Conservation (phyloP, 2,329 filamentous ascomycete species). For the Laburnicola sp. region DNA sequence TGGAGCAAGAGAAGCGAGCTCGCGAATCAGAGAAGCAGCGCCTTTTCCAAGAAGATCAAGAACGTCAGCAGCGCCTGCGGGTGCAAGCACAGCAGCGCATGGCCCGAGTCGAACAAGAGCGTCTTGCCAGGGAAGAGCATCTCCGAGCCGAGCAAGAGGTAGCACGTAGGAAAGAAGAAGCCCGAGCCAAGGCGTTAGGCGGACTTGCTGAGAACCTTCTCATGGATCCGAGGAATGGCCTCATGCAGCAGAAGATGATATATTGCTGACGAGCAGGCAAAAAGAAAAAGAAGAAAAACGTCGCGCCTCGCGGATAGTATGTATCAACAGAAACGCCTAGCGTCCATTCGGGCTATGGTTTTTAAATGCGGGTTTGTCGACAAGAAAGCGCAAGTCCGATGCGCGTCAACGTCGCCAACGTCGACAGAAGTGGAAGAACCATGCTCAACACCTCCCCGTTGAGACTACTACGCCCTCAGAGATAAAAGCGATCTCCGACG, state of each 20-base stretch:
- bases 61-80: slow-evolving; percentile 22
- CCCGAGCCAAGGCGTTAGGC: slow-evolving; percentile 29
- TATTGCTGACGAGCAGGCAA: slow-evolving; percentile 45
- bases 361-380: slow-evolving; percentile 28
- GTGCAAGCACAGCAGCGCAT: slow-evolving; percentile 17
- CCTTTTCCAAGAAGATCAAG: slow-evolving; percentile 19
- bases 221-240: slow-evolving; percentile 44
- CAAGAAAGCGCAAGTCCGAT: slow-evolving; percentile 27
- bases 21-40: slow-evolving; percentile 24
- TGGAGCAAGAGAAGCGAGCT: slow-evolving; percentile 13
- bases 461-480: too few species aligned
- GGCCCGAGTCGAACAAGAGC: slow-evolving; percentile 14
- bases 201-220: slow-evolving; percentile 45
- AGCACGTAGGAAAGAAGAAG: slow-evolving; percentile 9
- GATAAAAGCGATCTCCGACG: too few species aligned
- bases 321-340: slow-evolving; percentile 19
- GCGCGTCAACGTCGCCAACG: slow-evolving; percentile 30
- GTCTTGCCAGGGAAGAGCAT: slow-evolving; percentile 1
- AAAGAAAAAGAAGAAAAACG: slow-evolving; percentile 17
- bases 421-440: slow-evolving; percentile 29
- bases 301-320: slow-evolving; percentile 23
- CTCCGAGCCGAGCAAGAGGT: slow-evolving; percentile 7
- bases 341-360: slow-evolving; percentile 25
- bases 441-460: too few species aligned
- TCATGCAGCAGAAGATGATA: slow-evolving; percentile 48